Percentiles rank a stretch among this genome's conserved stretches.
Conservation (phyloP, 2,329 filamentous ascomycete genomes). For the Lecanoromycetidae sp. region DNA sequence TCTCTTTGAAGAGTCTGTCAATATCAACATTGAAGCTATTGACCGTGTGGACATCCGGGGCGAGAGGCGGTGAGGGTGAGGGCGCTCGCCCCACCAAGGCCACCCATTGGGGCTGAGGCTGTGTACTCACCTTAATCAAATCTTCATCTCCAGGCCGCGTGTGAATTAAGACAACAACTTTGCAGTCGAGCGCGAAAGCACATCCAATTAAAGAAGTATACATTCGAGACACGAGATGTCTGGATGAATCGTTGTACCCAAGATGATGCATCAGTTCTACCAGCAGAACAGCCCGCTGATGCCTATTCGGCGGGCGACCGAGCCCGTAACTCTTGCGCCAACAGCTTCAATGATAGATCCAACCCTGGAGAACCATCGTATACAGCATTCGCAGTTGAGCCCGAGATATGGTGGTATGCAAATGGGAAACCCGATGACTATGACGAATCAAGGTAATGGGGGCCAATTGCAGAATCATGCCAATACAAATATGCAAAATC, state of each 20-base stretch:
- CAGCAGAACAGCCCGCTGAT: slow-evolving; percentile 7
- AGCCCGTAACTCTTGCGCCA: slow-evolving; percentile 14
- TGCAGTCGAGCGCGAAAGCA: not conserved
- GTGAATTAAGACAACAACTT: not conserved
- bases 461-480: too few relatives aligned
- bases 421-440: slow-evolving; percentile 15
- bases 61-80: not conserved
- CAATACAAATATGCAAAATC: slow-evolving; percentile 3
- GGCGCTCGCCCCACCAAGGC: not conserved
- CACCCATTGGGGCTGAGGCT: slow-evolving; percentile 1
- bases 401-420: slow-evolving; percentile 5
- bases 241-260: too few relatives aligned
- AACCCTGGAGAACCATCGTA: slow-evolving; percentile 9
- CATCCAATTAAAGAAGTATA: not conserved
- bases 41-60: not conserved
- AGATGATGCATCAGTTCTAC: slow-evolving; percentile 5
- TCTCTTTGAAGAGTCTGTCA: slow-evolving; percentile 4
- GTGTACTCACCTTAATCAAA: not conserved
- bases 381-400: slow-evolving; percentile 8
- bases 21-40: not conserved
- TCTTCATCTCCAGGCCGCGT: not conserved
- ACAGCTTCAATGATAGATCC: slow-evolving; percentile 18
- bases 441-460: slow-evolving; percentile 7
- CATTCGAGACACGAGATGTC: not conserved
- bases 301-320: slow-evolving; percentile 10